Percentiles rank a stretch among this genome's conserved stretches.
Evolutionary conservation across 2,329 filamentous ascomycete genomes (phyloP).

Genomic region (Calonectria pauciramosa): DNA sequence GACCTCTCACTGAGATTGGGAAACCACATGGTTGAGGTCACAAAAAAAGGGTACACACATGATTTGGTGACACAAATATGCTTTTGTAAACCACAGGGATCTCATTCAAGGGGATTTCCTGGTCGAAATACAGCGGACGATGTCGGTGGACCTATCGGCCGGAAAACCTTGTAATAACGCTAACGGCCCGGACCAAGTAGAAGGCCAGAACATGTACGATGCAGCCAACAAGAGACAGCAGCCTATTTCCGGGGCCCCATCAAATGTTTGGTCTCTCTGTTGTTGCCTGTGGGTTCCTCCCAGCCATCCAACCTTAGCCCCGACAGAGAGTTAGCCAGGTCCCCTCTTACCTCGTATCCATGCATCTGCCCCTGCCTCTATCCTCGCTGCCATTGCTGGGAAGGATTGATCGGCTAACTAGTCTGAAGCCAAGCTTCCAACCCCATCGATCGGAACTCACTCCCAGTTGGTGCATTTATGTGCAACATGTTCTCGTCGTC

Average conservation of each 20-base stretch:
- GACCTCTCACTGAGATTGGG: not conserved
- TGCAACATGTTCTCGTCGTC: not conserved
- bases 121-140: slow-evolving; percentile 11
- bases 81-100: slow-evolving; percentile 3
- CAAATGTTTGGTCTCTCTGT: not conserved
- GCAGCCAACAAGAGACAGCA: not conserved
- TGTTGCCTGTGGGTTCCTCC: not conserved
- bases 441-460: slow-evolving; percentile 13
- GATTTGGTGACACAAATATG: not conserved
- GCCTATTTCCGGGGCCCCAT: not conserved
- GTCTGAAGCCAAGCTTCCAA: slow-evolving; percentile 14
- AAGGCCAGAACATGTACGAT: not conserved
- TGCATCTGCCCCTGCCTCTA: slow-evolving; percentile 18
- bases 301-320: not conserved
- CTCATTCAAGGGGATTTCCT: not conserved
- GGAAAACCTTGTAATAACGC: slow-evolving; percentile 7
- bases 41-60: not conserved
- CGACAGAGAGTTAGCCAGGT: not conserved
- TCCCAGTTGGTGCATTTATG: not conserved
- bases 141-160: not conserved
- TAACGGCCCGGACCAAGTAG: not conserved
- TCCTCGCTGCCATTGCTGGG: not conserved
- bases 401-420: slow-evolving; percentile 14
- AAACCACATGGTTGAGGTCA: not conserved
- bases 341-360: slow-evolving; percentile 16